Evolutionary conservation across 2,329 filamentous ascomycete species (phyloP), one percentile per base, ranked within the genome.

Genomic region (Phyllosticta citribraziliensis): DNA sequence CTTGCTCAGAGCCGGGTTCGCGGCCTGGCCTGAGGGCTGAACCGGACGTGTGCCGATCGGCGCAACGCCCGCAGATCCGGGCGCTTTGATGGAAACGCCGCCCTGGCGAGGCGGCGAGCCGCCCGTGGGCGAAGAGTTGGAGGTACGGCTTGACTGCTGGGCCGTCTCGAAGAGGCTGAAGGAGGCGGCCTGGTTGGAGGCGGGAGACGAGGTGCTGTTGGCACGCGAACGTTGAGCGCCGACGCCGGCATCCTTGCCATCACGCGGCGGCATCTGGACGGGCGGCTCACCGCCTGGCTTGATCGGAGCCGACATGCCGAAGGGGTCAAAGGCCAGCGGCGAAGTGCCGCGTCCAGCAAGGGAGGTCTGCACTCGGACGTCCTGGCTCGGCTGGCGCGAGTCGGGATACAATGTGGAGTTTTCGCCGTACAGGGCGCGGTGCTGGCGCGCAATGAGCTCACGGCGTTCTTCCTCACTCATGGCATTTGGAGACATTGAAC

Each of bases 381-480:
- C 83, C 66, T 90, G 87, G 68, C 84, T 85, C 63, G 85, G 85
- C 30, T 84, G 76, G 64, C 87, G 85, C 65, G 83, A 82, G 64
- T 91, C 88, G 56, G 85, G 80, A 71, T 87, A 85, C 72, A 90
- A 88, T 57, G 82, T 76, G 47, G 82, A 79, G 66, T 82, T 81
- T 69, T 84, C 90, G 72, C 91, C 91, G 75, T 97, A 99, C 67
- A 99, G 79, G 66, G 93, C 92, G 75, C 88, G 92, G 76, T 95
- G 91, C 78, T 97, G 94, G 72, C 93, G 92, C 68, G 92, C 89
- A 76, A 97, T 96, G 74, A 97, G 82, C 69, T 97, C 93, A 69
- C 93, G 91, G 69, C 93, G 93, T 71, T 96, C 92, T 70, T 97
- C 92, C 79, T 97, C 94, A 73, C 88, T 95, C 88, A 96, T 89